A percentile compares a stretch with the other conserved stretches of the same genome.
These are phyloP conservation scores for Xylariaceae sp. DNA, from an alignment of 2,329 filamentous ascomycete genomes.

Conservation along the genomic window DNA sequence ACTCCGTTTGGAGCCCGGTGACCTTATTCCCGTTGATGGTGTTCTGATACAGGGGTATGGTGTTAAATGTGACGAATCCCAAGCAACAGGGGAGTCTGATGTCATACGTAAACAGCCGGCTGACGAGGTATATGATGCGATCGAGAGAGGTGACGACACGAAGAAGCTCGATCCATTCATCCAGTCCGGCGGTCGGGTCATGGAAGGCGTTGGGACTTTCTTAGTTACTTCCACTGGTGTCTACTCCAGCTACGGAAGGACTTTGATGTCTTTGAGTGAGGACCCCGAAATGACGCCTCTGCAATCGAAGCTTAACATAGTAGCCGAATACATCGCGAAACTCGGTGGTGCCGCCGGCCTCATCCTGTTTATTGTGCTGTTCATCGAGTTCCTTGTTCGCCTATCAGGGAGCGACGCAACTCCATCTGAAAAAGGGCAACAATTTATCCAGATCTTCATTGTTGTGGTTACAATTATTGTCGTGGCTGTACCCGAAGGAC, in stretches of 20 bases:
- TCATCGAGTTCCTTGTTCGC: conserved; percentile 78
- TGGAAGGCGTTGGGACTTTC: conserved; percentile 72
- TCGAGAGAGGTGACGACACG: conserved; percentile 60
- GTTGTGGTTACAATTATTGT: conserved; percentile 77
- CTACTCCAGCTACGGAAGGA: conserved; percentile 71
- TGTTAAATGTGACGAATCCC: conserved; percentile 73
- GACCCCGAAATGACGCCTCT: conserved; percentile 72
- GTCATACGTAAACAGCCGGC: conserved; percentile 64
- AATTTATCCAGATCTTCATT: conserved; percentile 72
- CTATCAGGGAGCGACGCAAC: conserved; percentile 43
- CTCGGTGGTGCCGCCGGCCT: conserved; percentile 73
- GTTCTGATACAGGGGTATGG: conserved; percentile 69
- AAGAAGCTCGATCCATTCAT: conserved; percentile 80
- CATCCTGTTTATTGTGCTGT: conserved; percentile 75
- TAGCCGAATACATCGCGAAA: conserved; percentile 75
- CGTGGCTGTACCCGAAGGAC: conserved; percentile 72
- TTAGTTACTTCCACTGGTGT: conserved; percentile 69
- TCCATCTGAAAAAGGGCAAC: conserved; percentile 71
- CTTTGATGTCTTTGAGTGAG: conserved; percentile 68
- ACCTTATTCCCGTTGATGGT: conserved; percentile 70
- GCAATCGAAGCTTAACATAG: conserved; percentile 69
- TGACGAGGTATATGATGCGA: conserved; percentile 65
- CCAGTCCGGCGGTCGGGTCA: conserved; percentile 75
- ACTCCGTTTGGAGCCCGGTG: conserved; percentile 68
- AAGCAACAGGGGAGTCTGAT: conserved; percentile 75